phyloP scores from a whole-genome alignment of 345 rosid species.

The Eucalyptus pauciflora region DNA sequence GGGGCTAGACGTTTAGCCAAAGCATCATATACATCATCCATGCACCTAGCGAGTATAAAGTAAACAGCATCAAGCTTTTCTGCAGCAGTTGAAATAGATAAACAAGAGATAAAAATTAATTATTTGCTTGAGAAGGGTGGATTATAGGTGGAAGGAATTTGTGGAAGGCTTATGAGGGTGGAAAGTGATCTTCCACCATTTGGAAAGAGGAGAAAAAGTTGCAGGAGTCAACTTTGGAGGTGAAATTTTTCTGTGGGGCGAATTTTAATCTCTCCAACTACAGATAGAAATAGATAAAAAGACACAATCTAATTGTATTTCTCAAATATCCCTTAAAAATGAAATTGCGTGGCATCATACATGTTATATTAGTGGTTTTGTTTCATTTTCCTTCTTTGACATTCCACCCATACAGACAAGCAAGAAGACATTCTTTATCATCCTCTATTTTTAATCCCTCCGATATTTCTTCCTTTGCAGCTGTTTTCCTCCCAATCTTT shows the following conservation, averaged over 20 bases:
- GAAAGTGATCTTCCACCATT: background rate
- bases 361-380: background rate
- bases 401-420: background rate
- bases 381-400: background rate
- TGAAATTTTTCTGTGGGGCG: background rate
- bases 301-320: background rate
- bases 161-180: background rate
- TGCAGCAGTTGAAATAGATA: background rate
- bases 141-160: background rate
- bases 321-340: background rate
- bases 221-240: background rate
- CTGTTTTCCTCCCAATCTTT: background rate
- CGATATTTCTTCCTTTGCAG: background rate
- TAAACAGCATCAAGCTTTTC: background rate
- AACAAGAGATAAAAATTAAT: background rate
- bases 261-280: background rate
- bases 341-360: background rate
- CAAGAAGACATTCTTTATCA: background rate
- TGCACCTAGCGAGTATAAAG: conserved; percentile 20
- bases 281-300: background rate
- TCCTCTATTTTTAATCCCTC: background rate
- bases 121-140: background rate
- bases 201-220: background rate
- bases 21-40: conserved; percentile 76
- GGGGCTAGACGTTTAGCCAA: conserved; percentile 61